Evolutionary conservation across 108 stramenopile genomes (phyloP), one percentile per base, ranked within the genome.

Genomic region (Pseudonitzschia pungens): DNA sequence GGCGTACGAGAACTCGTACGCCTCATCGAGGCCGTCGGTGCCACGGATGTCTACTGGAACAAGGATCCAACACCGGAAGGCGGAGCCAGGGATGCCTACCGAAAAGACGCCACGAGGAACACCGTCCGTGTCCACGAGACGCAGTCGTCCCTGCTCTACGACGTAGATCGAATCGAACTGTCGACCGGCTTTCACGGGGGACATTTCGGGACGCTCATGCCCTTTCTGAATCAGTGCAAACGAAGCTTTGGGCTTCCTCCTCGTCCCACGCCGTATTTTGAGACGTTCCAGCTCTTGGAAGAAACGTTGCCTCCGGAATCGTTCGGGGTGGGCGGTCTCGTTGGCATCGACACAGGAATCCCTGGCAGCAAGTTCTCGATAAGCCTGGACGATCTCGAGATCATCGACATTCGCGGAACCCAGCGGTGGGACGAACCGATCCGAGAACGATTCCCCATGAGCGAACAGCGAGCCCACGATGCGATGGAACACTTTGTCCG

Each of bases 131-230:
- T 14, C 45, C 16, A 48, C 45, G 45, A 68, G 41, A 28, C 31
- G 11, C 74, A 79, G 51, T 83, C 78, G 4, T 76, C 78, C 14
- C 36, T 83, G 20, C 56, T 83, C 28, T 79, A 76, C 60, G 78
- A 83, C 76, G 73, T 74, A 8, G 58, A 70, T 0, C 21, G 29
- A n/a, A 60, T 79, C n/a, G 28, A 50, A 36, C 27, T 83, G 41
- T 27, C 63, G 28, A 42, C 65, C 10, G 82, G 78, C 4, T 83
- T 83, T 51, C 18, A 79, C 48, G 78, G 78, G n/a, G 82, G 82
- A 5, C 82, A 83, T 42, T 83, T 74, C 53, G 82, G 75, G 18
- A 83, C 82, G 8, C 66, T 83, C 44, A 83, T 83, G 82, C 82
- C 82, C 11, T 83, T 83, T 53, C 28, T 81, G 32, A 76, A 77